A percentile compares a stretch with the other conserved stretches of the same genome.
Evolutionary conservation across 2,329 filamentous ascomycete genomes (phyloP).

Genomic region (Proliferodiscus dingleyae): DNA sequence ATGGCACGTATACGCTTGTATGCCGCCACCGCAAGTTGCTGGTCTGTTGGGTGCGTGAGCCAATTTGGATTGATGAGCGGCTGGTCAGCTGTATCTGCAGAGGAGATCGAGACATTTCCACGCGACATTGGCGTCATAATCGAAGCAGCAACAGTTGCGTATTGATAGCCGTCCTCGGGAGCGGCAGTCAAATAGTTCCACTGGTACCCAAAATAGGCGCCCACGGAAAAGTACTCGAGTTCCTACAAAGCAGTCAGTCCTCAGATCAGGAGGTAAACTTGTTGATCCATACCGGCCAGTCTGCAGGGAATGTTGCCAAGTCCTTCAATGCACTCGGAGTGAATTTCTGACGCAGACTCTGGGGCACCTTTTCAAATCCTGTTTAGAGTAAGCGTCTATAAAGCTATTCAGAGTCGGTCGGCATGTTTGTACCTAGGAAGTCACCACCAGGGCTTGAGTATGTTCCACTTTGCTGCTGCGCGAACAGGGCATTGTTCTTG

Average conservation of each 20-base stretch:
- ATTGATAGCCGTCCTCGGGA: not conserved
- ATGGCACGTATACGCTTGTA: constrained; percentile 38
- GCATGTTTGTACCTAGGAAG: too few relatives aligned
- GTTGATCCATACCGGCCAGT: too few relatives aligned
- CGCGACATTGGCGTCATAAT: constrained; percentile 37
- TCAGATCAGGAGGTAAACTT: too few relatives aligned
- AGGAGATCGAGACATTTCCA: constrained; percentile 39
- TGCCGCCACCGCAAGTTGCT: constrained; percentile 38
- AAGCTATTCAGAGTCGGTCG: too few relatives aligned
- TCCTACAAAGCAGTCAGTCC: too few relatives aligned
- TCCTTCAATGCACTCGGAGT: not conserved
- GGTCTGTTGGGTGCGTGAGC: constrained; percentile 38
- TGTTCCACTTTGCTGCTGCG: too few relatives aligned
- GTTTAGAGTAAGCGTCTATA: too few relatives aligned
- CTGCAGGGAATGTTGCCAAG: not conserved
- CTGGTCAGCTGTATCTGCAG: constrained; percentile 28
- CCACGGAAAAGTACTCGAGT: not conserved
- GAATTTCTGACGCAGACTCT: not conserved
- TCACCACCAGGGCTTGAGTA: constrained; percentile 13
- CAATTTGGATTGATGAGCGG: constrained; percentile 41
- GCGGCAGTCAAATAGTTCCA: not conserved
- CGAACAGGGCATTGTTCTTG: too few relatives aligned
- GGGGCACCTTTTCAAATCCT: not conserved
- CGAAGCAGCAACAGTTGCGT: constrained; percentile 13
- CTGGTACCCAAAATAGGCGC: not conserved